Base-by-base conservation (phyloP, 331 rosid species). In the Malus hybrid region DNA sequence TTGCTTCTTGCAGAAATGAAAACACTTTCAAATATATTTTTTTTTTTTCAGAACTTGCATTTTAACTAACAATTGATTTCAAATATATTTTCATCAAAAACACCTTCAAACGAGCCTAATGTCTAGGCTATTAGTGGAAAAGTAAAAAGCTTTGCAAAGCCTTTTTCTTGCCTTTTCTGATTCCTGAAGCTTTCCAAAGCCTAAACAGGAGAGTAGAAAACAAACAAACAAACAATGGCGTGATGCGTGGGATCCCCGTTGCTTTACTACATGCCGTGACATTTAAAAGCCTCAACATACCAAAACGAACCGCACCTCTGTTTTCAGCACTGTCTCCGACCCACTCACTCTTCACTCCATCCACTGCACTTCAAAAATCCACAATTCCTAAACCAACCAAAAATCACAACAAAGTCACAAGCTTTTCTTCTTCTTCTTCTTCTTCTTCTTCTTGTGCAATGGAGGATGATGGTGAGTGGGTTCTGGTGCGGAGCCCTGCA, bases 401-500 rank as follows among this genome's bases (percentile, higher is more conserved):
- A 52, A 52, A 52, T 52, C 57, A 52, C 20, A 54, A 54, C 22
- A 54, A 54, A 54, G 22, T 54, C 20, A 54, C 19, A 54, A 54
- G 15, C n/a, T 24, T 29, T 36, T 31, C 5, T 16, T 78, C 32
- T 76, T 11, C 31, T 39, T 77, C 69, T 22, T 42, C 42, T n/a
- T 78, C 32, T 76, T 10, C 31, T 39, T 77, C 69, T 28, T 42
- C 42, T 32, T 48, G 18, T 59, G 62, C 18, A 33, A 79, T 87
- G 93, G 90, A 80, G 75, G 91, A 86, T 67, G 93, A 86, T 67
- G 85, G 69, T 22, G 93, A 75, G 16, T 71, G 88, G 93, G 85
- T 88, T 84, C 48, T 76, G 79, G 89, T 85, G 77, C 77, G 80
- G 33, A 39, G 42, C 15, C 81, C 86, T 55, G 81, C 86, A 39